A percentile compares a stretch with the other conserved stretches of the same genome.
Evolutionary conservation across 768 basidiomycete genomes (phyloP).

Genomic region (Tulasnella sp.): DNA sequence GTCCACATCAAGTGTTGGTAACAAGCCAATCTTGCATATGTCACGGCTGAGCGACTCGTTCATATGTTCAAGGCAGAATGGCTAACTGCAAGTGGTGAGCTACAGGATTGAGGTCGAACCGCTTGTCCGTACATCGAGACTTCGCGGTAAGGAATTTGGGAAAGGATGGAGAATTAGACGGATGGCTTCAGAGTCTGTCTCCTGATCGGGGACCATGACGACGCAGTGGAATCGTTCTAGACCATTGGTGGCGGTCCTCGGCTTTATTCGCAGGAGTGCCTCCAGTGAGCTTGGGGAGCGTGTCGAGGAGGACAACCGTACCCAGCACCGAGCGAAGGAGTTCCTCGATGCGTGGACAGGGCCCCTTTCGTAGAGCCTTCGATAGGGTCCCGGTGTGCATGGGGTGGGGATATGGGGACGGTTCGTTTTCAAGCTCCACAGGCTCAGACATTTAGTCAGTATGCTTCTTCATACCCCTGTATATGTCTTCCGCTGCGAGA

Average conservation of each 20-base stretch:
- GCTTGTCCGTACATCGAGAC: neutral
- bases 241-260: neutral
- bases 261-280: neutral
- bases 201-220: neutral
- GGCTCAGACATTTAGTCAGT: no score
- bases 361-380: no score
- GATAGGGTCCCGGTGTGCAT: no score
- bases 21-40: neutral
- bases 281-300: conserved; percentile 5
- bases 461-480: no score
- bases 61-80: neutral
- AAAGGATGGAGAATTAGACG: conserved; percentile 12
- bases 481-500: no score
- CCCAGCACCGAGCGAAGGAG: neutral
- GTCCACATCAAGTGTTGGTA: neutral
- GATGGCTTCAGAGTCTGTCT: neutral
- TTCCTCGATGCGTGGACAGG: neutral
- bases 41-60: neutral
- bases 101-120: neutral
- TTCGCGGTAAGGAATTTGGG: conserved; percentile 9
- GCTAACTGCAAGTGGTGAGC: neutral
- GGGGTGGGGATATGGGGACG: no score
- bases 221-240: conserved; percentile 2
- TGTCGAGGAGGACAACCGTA: neutral
- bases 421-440: no score